Evolutionary conservation across 2,329 filamentous ascomycete species (phyloP).

Genomic region (Fusarium camptoceras): DNA sequence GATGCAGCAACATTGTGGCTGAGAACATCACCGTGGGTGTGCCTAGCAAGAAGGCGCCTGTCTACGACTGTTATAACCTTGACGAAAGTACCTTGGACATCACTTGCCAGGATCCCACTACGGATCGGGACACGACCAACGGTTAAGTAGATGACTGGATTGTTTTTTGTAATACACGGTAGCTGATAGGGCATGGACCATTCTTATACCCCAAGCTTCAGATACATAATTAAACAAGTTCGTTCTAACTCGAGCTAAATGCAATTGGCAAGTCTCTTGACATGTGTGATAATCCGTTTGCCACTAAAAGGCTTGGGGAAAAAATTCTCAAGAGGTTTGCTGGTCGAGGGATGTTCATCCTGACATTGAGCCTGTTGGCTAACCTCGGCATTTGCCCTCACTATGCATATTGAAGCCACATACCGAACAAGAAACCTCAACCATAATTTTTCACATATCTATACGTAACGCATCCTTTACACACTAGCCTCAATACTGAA

Average conservation of each 20-base stretch:
- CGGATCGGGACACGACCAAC: conserved; percentile 29
- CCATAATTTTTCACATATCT: neutral
- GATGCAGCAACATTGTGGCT: conserved; percentile 42
- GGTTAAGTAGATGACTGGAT: neutral
- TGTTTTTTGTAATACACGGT: accelerated
- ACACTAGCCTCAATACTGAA: neutral
- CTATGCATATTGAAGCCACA: too few species aligned
- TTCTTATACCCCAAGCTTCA: accelerated
- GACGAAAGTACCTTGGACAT: conserved; percentile 31
- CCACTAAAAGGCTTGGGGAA: too few species aligned
- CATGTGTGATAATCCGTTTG: too few species aligned
- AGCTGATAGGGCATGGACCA: accelerated
- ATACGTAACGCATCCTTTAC: neutral
- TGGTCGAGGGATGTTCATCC: too few species aligned
- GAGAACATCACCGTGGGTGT: conserved; percentile 41
- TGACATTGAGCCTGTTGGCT: too few species aligned
- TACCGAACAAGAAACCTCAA: too few species aligned
- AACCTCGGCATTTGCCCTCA: too few species aligned
- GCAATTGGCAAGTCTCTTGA: too few species aligned
- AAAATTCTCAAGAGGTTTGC: too few species aligned
- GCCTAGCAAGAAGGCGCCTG: conserved; percentile 38
- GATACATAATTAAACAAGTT: too few species aligned
- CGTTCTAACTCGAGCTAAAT: too few species aligned
- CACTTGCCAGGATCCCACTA: conserved; percentile 27
- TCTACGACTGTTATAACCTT: conserved; percentile 43